Conservation (phyloP, 352 stramenopile genomes). For the Globisporangium echinulatum region DNA sequence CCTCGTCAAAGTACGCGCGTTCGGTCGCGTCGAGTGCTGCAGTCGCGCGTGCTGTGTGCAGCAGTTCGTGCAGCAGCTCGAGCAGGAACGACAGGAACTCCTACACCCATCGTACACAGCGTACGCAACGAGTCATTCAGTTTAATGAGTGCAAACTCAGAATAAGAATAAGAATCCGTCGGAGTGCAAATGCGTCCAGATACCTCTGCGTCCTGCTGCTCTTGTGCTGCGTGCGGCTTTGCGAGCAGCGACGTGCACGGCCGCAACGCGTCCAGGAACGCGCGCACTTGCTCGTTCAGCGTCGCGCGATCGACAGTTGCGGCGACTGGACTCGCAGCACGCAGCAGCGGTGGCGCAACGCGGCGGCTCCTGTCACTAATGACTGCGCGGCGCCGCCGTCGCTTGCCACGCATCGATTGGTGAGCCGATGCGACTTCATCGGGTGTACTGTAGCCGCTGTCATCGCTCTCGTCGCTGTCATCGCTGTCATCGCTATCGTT, state of each 20-base stretch:
- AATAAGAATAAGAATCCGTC: background rate
- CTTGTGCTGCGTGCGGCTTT: conserved; percentile 26
- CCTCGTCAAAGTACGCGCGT: conserved; percentile 15
- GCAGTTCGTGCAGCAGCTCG: conserved; percentile 57
- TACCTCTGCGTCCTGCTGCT: conserved; percentile 77
- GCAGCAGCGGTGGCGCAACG: too few relatives aligned
- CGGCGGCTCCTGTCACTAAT: too few relatives aligned
- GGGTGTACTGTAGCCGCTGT: background rate
- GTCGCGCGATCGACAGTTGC: conserved; percentile 5
- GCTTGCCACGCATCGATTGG: background rate
- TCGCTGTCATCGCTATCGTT: background rate
- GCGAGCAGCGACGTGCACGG: conserved; percentile 47
- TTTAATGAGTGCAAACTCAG: background rate
- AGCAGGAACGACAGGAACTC: conserved; percentile 70
- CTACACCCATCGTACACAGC: conserved; percentile 11
- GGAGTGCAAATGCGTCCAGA: background rate
- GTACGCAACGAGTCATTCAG: background rate
- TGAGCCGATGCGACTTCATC: background rate
- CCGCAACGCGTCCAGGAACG: conserved; percentile 29
- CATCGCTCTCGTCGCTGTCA: conserved; percentile 1
- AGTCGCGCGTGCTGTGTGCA: conserved; percentile 15
- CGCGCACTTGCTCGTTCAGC: conserved; percentile 14
- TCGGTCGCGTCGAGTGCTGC: conserved; percentile 2
- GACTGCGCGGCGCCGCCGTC: background rate
- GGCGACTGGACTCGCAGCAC: background rate